phyloP scores from a whole-genome alignment of 306 rosid genomes.

The Lathyrus oleraceus region DNA sequence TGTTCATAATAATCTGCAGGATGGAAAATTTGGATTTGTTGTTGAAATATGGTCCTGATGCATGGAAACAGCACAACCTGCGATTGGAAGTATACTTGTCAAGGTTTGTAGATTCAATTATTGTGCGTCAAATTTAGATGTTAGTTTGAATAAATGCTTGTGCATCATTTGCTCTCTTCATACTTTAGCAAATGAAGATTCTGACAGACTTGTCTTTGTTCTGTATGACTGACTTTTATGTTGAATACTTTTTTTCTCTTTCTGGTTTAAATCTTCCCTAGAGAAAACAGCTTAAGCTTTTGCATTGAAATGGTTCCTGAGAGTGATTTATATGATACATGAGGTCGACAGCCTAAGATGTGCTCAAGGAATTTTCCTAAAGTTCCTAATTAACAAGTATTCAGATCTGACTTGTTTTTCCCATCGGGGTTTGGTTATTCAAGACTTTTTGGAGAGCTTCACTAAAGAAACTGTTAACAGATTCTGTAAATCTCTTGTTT shows the following conservation, averaged over 20 bases:
- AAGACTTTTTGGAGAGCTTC: background rate
- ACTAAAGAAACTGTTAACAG: background rate
- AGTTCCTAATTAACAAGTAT: background rate
- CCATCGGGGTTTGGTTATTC: background rate
- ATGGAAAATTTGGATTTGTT: conserved; percentile 85
- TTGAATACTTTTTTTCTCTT: background rate
- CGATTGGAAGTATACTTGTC: conserved; percentile 68
- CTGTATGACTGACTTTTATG: background rate
- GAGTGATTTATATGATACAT: background rate
- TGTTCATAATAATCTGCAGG: conserved; percentile 48
- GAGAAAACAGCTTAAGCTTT: background rate
- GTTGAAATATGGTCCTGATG: conserved; percentile 81
- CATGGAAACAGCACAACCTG: conserved; percentile 83
- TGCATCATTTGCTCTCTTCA: background rate
- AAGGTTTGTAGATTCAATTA: conserved; percentile 52
- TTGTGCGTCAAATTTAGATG: background rate
- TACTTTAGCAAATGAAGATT: background rate
- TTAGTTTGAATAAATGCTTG: background rate
- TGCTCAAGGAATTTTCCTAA: background rate
- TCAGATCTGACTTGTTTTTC: background rate
- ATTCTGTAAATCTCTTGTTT: background rate
- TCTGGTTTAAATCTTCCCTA: background rate
- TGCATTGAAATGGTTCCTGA: background rate
- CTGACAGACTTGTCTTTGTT: conserved; percentile 1
- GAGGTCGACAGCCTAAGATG: background rate